Evolutionary conservation across 169 alveolate species (phyloP).

Genomic region (Cystoisospora suis): DNA sequence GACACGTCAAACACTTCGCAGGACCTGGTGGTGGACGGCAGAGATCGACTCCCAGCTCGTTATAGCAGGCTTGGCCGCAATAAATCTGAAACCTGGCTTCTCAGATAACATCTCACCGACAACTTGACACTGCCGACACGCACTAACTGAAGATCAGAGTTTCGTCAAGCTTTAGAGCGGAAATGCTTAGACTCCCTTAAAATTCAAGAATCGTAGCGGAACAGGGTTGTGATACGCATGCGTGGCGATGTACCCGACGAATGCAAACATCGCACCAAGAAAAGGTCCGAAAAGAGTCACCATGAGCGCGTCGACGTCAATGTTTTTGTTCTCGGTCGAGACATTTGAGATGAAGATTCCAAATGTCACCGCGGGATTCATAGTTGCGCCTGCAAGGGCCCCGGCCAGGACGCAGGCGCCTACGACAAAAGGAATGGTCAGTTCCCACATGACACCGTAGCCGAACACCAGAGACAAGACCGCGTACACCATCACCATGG

Average conservation of each 20-base stretch:
- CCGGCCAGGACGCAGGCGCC: slow-evolving; percentile 54
- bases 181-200: slow-evolving; percentile 5
- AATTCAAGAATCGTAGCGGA: slow-evolving; percentile 58
- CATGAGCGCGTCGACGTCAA: slow-evolving; percentile 36
- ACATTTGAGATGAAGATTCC: slow-evolving; percentile 61
- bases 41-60: no score
- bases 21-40: no score
- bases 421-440: slow-evolving; percentile 57
- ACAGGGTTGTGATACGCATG: slow-evolving; percentile 60
- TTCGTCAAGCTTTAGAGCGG: no score
- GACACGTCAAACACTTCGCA: no score
- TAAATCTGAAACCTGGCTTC: no score
- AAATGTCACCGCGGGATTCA: slow-evolving; percentile 65
- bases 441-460: slow-evolving; percentile 50
- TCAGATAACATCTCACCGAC: no score
- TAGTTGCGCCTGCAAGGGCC: slow-evolving; percentile 61
- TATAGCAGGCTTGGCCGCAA: no score
- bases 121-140: no score
- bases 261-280: slow-evolving; percentile 60
- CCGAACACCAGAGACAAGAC: slow-evolving; percentile 56
- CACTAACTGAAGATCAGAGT: no score
- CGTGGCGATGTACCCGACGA: slow-evolving; percentile 56
- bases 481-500: slow-evolving; percentile 57
- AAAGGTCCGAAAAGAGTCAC: slow-evolving; percentile 59
- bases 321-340: slow-evolving; percentile 22